Conservation (phyloP, 2,329 filamentous ascomycete species). For the Aureobasidium sp. region DNA sequence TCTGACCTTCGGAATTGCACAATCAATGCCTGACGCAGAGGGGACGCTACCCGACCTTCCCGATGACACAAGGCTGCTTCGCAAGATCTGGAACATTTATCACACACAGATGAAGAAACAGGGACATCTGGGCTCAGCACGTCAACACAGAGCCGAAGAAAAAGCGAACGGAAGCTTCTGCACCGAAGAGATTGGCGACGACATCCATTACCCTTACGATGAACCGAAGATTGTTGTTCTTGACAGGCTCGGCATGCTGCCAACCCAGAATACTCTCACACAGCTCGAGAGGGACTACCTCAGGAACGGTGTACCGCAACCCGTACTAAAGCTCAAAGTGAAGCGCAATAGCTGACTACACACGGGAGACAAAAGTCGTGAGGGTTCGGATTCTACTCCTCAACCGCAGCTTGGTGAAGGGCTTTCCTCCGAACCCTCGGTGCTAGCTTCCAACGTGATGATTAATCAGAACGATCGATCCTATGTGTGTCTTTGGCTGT, state of each 20-base stretch:
- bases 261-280: not conserved
- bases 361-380: no score
- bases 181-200: not conserved
- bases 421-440: no score
- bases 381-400: no score
- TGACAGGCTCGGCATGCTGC: not conserved
- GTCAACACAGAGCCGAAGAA: not conserved
- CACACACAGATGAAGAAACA: not conserved
- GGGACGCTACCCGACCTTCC: not conserved
- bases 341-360: not conserved
- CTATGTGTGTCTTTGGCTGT: not conserved
- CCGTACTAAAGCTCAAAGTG: not conserved
- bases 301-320: not conserved
- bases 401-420: no score
- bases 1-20: not conserved
- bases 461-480: not conserved
- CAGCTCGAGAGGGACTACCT: not conserved
- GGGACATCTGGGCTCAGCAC: not conserved
- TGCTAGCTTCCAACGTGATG: not conserved
- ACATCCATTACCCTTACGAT: not conserved
- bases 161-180: not conserved
- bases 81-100: conserved; percentile 3
- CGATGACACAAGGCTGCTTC: not conserved
- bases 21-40: not conserved
- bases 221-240: not conserved